Evolutionary conservation across 2,329 filamentous ascomycete species (phyloP).

Genomic region (Beauveria bassiana): DNA sequence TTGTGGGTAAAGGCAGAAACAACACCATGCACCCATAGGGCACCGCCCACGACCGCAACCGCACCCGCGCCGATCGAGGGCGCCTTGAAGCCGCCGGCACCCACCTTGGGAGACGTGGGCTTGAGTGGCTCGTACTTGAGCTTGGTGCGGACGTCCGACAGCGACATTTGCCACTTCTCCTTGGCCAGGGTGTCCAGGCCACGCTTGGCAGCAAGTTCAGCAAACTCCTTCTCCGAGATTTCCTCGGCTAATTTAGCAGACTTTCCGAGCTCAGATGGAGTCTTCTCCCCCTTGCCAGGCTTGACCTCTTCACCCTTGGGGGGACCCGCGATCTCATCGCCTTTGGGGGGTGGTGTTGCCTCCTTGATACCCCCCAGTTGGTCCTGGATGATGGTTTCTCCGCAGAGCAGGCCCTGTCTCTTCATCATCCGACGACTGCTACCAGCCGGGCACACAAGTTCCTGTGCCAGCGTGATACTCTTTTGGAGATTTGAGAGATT

Average conservation of each 20-base stretch:
- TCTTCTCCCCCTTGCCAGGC: background rate
- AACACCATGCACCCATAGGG: background rate
- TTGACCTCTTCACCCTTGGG: background rate
- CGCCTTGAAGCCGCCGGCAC: background rate
- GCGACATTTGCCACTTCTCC: background rate
- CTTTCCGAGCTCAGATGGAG: background rate
- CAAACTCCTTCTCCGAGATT: background rate
- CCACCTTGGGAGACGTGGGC: background rate
- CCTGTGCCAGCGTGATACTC: background rate
- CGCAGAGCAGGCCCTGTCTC: background rate
- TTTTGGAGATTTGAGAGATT: background rate
- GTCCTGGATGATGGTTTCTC: background rate
- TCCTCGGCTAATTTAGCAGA: background rate
- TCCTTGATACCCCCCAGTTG: background rate
- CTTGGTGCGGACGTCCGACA: background rate
- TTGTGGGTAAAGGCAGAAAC: background rate
- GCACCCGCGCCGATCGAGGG: background rate
- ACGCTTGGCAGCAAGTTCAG: background rate
- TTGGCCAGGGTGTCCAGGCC: background rate
- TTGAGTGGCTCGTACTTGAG: background rate
- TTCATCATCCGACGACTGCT: background rate
- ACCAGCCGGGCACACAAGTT: background rate
- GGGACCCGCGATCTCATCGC: background rate
- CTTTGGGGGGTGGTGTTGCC: background rate
- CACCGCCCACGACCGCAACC: background rate